phyloP scores from a whole-genome alignment of 2,329 filamentous ascomycete genomes.

The Alternaria infectoria region DNA sequence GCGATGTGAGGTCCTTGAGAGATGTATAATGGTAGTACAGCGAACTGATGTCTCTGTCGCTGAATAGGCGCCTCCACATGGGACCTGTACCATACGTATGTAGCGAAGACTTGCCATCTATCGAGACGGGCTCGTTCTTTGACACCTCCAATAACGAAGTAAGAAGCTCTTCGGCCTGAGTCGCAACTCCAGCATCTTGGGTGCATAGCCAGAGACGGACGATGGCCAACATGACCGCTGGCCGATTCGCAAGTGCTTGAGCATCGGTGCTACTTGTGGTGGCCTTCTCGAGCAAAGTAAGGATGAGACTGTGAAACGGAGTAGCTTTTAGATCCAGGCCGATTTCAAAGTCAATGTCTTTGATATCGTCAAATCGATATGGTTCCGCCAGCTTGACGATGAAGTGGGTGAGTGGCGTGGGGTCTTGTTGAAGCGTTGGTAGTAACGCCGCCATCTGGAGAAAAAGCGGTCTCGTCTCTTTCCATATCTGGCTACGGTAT shows the following conservation, averaged over 20 bases:
- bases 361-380: constrained; percentile 48
- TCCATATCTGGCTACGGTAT: constrained; percentile 35
- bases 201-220: constrained; percentile 66
- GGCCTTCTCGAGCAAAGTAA: constrained; percentile 64
- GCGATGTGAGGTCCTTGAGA: constrained; percentile 45
- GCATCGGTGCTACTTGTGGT: constrained; percentile 59
- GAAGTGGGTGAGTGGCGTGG: constrained; percentile 61
- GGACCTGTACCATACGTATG: constrained; percentile 47
- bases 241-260: constrained; percentile 63
- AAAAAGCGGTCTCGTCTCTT: constrained; percentile 45
- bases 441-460: constrained; percentile 58
- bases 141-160: constrained; percentile 59
- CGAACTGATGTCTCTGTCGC: constrained; percentile 64
- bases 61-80: constrained; percentile 68
- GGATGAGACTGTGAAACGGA: constrained; percentile 62
- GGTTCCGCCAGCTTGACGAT: constrained; percentile 58
- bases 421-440: constrained; percentile 63
- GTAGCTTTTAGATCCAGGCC: constrained; percentile 58
- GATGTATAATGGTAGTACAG: constrained; percentile 64
- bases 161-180: constrained; percentile 60
- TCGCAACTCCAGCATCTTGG: constrained; percentile 61
- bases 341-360: constrained; percentile 61
- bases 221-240: constrained; percentile 61
- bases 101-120: constrained; percentile 33
- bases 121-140: constrained; percentile 50